Conservation (phyloP, 2,329 filamentous ascomycete genomes). For the Lecanicillium sp. region DNA sequence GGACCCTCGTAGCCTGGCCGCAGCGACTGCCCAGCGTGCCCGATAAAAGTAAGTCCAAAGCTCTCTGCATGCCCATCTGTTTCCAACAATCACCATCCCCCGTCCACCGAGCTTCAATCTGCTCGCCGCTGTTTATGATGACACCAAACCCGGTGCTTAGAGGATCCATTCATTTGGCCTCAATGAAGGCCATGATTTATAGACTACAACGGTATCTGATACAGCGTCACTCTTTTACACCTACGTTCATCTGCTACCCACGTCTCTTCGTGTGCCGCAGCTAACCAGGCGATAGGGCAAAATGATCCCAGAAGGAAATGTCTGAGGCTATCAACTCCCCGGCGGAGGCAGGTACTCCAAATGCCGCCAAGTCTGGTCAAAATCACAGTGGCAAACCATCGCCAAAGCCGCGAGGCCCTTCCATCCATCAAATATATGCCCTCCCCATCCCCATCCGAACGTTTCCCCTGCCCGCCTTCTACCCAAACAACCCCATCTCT, state of each 20-base stretch:
- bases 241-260: no score
- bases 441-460: constrained; percentile 73
- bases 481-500: constrained; percentile 88
- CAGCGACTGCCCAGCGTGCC: not conserved
- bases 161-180: constrained; percentile 51
- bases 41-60: constrained; percentile 7
- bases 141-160: constrained; percentile 50
- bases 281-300: constrained; percentile 28
- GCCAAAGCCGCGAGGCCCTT: constrained; percentile 26
- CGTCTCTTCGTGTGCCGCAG: no score
- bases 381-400: constrained; percentile 11
- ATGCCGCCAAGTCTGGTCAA: constrained; percentile 13
- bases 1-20: not conserved
- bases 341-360: constrained; percentile 13
- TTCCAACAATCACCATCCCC: no score
- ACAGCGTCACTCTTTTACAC: constrained; percentile 17
- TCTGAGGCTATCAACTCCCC: constrained; percentile 27
- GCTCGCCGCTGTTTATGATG: constrained; percentile 44
- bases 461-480: constrained; percentile 78
- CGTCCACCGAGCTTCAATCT: constrained; percentile 10
- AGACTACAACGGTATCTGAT: constrained; percentile 99
- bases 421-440: constrained; percentile 67
- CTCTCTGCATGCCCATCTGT: not conserved
- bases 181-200: constrained; percentile 56
- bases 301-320: constrained; percentile 37